A percentile compares a stretch with the other conserved stretches of the same genome.
Evolutionary conservation across 2,329 filamentous ascomycete genomes (phyloP).

Genomic region (Stemphylium vesicarium): DNA sequence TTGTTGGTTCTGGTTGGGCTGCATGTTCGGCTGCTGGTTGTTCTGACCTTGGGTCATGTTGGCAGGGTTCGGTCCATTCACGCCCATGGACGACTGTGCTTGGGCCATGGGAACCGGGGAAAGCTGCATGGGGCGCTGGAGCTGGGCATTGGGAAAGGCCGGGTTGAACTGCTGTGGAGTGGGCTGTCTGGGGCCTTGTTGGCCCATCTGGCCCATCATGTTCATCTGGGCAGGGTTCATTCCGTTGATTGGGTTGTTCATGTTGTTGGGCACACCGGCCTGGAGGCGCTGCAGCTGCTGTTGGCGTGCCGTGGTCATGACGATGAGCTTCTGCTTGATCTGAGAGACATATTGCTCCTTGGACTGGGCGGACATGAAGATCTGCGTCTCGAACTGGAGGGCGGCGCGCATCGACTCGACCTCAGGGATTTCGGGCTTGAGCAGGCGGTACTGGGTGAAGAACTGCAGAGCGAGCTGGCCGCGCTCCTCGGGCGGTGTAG

Average conservation of each 20-base stretch:
- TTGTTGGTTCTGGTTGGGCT: constrained; percentile 30
- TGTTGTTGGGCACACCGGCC: constrained; percentile 25
- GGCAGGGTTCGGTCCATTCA: constrained; percentile 32
- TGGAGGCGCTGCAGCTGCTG: constrained; percentile 38
- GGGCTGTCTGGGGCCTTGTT: constrained; percentile 46
- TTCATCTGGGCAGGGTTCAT: constrained; percentile 44
- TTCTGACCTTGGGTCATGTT: constrained; percentile 33
- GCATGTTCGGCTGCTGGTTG: constrained; percentile 42
- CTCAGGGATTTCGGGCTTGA: constrained; percentile 41
- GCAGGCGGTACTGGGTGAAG: constrained; percentile 41
- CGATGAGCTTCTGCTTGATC: constrained; percentile 39
- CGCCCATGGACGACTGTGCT: constrained; percentile 40
- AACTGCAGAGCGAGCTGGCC: constrained; percentile 41
- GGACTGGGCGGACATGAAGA: constrained; percentile 30
- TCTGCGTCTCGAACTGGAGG: constrained; percentile 38
- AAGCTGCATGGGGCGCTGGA: constrained; percentile 58
- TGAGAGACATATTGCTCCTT: constrained; percentile 42
- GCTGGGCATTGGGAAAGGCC: constrained; percentile 55
- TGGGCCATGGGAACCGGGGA: constrained; percentile 55
- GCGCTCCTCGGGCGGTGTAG: constrained; percentile 39
- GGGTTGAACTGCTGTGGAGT: constrained; percentile 52
- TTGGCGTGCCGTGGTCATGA: constrained; percentile 39
- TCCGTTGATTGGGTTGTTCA: constrained; percentile 37
- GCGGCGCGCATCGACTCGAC: constrained; percentile 36
- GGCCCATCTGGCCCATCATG: constrained; percentile 46